Evolutionary conservation across 306 rosid species (phyloP).

Genomic region (Betula pendula): DNA sequence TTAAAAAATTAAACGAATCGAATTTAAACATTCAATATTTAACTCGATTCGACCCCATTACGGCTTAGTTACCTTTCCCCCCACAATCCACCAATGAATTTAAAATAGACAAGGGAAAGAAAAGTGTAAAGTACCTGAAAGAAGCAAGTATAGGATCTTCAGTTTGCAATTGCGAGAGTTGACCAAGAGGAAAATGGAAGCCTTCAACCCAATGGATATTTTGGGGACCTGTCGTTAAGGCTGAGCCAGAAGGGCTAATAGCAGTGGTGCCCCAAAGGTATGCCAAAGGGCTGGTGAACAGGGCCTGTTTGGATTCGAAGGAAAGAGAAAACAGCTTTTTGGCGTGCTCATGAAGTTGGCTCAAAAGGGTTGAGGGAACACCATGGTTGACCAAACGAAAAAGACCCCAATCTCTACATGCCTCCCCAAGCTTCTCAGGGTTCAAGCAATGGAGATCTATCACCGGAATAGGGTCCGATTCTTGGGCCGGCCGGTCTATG

Average conservation of each 20-base stretch:
- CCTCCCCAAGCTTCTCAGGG: constrained; percentile 38
- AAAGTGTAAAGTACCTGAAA: constrained; percentile 38
- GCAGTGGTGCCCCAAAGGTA: constrained; percentile 82
- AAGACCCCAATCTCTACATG: constrained; percentile 65
- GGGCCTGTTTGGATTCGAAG: constrained; percentile 51
- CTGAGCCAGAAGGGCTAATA: constrained; percentile 50
- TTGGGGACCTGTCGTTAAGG: constrained; percentile 28
- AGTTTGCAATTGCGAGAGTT: constrained; percentile 42
- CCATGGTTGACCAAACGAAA: constrained; percentile 79
- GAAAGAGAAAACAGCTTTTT: constrained; percentile 41
- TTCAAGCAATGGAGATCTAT: constrained; percentile 49
- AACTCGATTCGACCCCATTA: too few relatives aligned
- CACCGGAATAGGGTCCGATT: constrained; percentile 42
- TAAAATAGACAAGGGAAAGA: neutral
- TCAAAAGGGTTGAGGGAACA: constrained; percentile 53
- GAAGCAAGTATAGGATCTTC: constrained; percentile 41
- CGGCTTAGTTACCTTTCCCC: too few relatives aligned
- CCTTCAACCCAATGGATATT: constrained; percentile 69
- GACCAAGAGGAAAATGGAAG: constrained; percentile 42
- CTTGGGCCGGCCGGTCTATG: neutral
- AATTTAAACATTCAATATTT: too few relatives aligned
- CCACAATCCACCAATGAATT: neutral
- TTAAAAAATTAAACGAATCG: too few relatives aligned
- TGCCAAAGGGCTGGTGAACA: constrained; percentile 41
- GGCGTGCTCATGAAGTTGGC: constrained; percentile 37